These are phyloP conservation scores for Lasiosphaeria miniovina DNA, from an alignment of 495 filamentous ascomycete genomes.

Conservation along the genomic window DNA sequence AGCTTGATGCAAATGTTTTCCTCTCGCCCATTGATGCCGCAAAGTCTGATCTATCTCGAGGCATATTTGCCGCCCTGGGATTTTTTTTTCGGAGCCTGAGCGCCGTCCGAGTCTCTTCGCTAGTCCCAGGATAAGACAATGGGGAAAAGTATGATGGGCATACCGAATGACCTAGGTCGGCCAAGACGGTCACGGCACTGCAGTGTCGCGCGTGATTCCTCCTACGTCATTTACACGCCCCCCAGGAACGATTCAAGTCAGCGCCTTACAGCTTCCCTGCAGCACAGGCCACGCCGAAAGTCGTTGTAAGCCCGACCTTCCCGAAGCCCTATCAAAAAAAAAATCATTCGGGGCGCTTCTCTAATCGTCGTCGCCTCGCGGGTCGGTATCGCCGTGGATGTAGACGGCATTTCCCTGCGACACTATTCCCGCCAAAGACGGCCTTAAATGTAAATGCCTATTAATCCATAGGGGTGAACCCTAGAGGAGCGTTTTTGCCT, in stretches of 20 bases:
- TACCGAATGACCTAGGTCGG: too few relatives aligned
- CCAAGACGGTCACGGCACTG: too few relatives aligned
- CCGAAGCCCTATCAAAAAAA: constrained; percentile 3
- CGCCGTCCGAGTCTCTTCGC: not conserved
- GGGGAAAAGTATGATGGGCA: not conserved
- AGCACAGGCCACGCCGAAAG: not conserved
- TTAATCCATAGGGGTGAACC: too few relatives aligned
- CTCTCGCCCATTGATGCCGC: constrained; percentile 1
- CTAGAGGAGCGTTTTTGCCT: too few relatives aligned
- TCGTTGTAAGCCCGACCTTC: constrained; percentile 9
- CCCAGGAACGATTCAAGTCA: constrained; percentile 16
- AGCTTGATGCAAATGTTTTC: constrained; percentile 4
- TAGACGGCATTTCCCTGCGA: too few relatives aligned
- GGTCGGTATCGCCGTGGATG: too few relatives aligned
- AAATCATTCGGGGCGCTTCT: too few relatives aligned
- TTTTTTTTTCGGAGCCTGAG: constrained; percentile 8
- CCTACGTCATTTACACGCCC: constrained; percentile 25
- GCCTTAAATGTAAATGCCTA: too few relatives aligned
- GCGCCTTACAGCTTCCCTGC: constrained; percentile 12
- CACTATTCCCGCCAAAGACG: too few relatives aligned
- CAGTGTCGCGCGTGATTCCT: constrained; percentile 20
- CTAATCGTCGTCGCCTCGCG: too few relatives aligned
- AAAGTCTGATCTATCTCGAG: not conserved
- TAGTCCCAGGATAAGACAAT: not conserved
- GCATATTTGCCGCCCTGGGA: too few relatives aligned